A percentile compares a stretch with the other conserved stretches of the same genome.
Evolutionary conservation across 345 rosid genomes (phyloP).

Genomic region (Jatropha curcas): DNA sequence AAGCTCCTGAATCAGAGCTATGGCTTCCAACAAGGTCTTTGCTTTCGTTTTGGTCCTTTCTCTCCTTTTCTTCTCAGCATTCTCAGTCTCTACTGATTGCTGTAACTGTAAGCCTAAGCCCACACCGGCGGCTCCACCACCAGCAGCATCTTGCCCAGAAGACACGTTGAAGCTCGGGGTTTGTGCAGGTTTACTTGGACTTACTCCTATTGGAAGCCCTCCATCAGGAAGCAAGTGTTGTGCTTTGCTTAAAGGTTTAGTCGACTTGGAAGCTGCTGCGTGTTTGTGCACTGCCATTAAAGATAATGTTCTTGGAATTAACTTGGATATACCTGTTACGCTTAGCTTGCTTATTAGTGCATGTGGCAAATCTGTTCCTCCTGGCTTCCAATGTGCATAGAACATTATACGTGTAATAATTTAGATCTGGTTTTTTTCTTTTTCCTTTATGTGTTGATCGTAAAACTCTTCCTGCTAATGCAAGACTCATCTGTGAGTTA

Average conservation of each 20-base stretch:
- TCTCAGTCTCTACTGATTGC: slow-evolving; percentile 34
- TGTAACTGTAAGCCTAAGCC: slow-evolving; percentile 27
- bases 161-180: slow-evolving; percentile 52
- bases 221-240: slow-evolving; percentile 48
- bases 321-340: slow-evolving; percentile 42
- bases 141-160: slow-evolving; percentile 34
- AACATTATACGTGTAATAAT: background rate
- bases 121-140: too few species aligned
- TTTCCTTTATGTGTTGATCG: background rate
- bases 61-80: slow-evolving; percentile 33
- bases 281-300: slow-evolving; percentile 65
- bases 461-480: background rate
- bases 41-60: slow-evolving; percentile 31
- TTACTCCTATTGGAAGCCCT: slow-evolving; percentile 36
- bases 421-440: background rate
- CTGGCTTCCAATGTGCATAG: slow-evolving; percentile 47
- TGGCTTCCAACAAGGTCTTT: slow-evolving; percentile 42
- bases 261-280: slow-evolving; percentile 49
- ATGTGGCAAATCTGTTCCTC: slow-evolving; percentile 45
- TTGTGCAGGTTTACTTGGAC: slow-evolving; percentile 53
- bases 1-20: slow-evolving; percentile 15
- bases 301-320: slow-evolving; percentile 54
- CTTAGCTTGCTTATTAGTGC: slow-evolving; percentile 43
- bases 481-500: background rate
- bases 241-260: slow-evolving; percentile 44